A percentile compares a stretch with the other conserved stretches of the same genome.
Conservation (phyloP, 2,329 filamentous ascomycete species). For the Fusarium fracticaudum region DNA sequence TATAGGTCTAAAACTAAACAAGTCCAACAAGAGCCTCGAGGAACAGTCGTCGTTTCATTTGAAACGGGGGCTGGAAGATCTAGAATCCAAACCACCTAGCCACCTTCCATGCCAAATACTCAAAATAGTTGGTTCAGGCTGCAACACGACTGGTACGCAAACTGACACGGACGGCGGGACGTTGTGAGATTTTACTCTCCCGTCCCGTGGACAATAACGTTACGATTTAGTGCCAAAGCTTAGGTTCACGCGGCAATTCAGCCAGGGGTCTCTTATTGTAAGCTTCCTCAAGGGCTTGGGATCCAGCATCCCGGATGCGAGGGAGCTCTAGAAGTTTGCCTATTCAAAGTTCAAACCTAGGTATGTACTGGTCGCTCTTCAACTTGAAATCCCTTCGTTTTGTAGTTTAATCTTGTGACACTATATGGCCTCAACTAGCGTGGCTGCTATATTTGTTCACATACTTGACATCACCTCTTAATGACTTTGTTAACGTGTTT, state of each 20-base stretch:
- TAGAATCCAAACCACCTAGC: conserved; percentile 2
- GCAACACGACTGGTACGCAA: conserved; percentile 33
- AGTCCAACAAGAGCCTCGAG: not conserved
- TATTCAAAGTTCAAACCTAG: not conserved
- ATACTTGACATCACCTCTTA: not conserved
- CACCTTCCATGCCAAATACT: conserved; percentile 9
- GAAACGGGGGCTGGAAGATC: conserved; percentile 10
- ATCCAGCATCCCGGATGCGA: not conserved
- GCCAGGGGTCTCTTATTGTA: conserved; percentile 12
- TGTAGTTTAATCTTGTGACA: not conserved
- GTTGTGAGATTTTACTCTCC: conserved; percentile 35
- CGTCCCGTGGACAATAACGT: conserved; percentile 23
- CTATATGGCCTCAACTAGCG: conserved; percentile 25
- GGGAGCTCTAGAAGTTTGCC: not conserved
- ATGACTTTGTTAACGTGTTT: not conserved
- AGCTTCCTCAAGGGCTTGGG: conserved; percentile 7
- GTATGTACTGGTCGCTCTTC: not conserved
- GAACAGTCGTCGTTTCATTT: conserved; percentile 10
- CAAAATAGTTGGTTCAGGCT: conserved; percentile 10
- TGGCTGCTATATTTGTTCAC: not conserved
- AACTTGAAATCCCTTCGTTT: not conserved
- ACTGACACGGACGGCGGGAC: conserved; percentile 35
- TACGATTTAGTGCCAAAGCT: conserved; percentile 29
- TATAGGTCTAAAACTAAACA: conserved; percentile 1
- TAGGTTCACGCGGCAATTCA: conserved; percentile 20